Evolutionary conservation across 2,329 filamentous ascomycete genomes (phyloP), one percentile per base, ranked within the genome.

Genomic region (Talaromyces marneffei): DNA sequence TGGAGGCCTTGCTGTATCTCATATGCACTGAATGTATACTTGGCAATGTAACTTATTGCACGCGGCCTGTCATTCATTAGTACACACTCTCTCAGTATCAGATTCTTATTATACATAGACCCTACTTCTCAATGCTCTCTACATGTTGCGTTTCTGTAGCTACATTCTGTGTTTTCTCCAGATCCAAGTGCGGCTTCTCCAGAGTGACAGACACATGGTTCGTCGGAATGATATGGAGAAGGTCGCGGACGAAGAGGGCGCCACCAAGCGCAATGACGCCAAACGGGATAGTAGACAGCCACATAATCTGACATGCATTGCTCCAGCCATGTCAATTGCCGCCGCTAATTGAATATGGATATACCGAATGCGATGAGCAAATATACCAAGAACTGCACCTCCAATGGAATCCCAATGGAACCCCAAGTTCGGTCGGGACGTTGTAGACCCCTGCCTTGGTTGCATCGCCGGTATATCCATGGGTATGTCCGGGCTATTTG

Each of bases 201-300:
- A 48, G n/a, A 18, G 25, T 46, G 6, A 58, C 56, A 58, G 56
- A 31, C 9, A 58, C 29, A 37, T 58, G 56, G 27, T 58, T 58
- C 20, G 39, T 58, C 40, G 48, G 35, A n/a, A n/a, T n/a, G n/a
- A 33, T 48, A 48, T 20, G 56, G 40, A 14, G 40, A 48, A 29
- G 56, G 56, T 58, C 56, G n/a, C 40, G 39, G 16, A 58, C 56
- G 14, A 58, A 58, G 27, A 31, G 20, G 2, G 56, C 56, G 2
- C 39, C 40, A 7, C 35, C 40, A 35, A 58, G 48, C 4, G 56
- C 56, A 20, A 58, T 58, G 56, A 58, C 42, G 10, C 56, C 56
- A 58, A 58, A 58, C 27, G 56, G 56, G 4, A 58, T 58, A 2
- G 56, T 58, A 44, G 37, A 18, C 6, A 42, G 25, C 35, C 35